Conservation (phyloP, 2,329 filamentous ascomycete genomes). For the Colletotrichum liaoningense region DNA sequence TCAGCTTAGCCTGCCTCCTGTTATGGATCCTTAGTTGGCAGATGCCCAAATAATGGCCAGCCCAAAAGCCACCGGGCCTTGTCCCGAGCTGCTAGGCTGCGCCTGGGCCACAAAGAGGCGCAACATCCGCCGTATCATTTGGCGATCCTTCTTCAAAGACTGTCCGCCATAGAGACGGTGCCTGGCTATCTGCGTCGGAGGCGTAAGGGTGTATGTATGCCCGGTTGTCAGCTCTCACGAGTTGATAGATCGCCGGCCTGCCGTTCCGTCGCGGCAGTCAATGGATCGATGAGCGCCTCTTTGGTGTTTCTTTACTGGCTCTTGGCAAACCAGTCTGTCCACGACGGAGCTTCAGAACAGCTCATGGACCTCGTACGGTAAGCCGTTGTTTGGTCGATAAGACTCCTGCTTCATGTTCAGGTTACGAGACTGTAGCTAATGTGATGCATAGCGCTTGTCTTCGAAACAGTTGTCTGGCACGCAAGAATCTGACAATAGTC, state of each 20-base stretch:
- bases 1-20: conserved; percentile 1
- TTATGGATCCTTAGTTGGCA: conserved; percentile 1
- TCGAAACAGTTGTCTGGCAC: neutral
- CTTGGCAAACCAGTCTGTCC: neutral
- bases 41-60: neutral
- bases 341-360: neutral
- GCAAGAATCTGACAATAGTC: neutral
- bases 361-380: neutral
- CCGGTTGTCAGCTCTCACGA: conserved; percentile 9
- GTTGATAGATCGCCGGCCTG: neutral
- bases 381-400: neutral
- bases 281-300: conserved; percentile 14
- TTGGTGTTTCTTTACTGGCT: neutral
- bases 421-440: neutral
- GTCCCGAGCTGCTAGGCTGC: conserved; percentile 4
- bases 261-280: neutral
- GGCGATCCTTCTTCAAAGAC: neutral
- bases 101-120: conserved; percentile 15
- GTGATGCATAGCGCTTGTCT: neutral
- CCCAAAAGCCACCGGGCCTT: conserved; percentile 1
- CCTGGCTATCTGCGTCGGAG: conserved; percentile 18
- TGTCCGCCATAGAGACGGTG: conserved; percentile 6
- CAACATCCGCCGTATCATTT: conserved; percentile 1
- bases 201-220: neutral
- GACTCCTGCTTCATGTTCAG: conserved; percentile 6